Base-by-base conservation (phyloP, 805 yeast genomes). In the Schwanniomyces polymorphus region DNA sequence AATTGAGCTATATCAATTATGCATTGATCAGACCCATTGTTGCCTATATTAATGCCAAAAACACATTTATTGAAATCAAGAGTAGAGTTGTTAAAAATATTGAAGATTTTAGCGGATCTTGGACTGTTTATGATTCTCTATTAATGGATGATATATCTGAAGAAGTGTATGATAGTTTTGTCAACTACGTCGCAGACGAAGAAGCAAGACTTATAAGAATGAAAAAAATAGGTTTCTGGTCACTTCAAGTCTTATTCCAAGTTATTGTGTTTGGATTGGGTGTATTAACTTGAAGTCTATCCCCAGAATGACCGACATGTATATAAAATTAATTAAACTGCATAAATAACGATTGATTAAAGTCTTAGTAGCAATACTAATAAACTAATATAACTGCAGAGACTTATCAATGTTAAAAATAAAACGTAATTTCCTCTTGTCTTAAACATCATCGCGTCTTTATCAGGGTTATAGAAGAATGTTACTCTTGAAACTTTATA, bases 21-120 rank as follows among this genome's bases (percentile, higher is more conserved):
- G 97, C 99, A 0, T 72, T 94, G 47, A 86, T 94, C 44, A 75
- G 97, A 52, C 99, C 99, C 0, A 91, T 94, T 61, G 97, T 94
- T 21, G 97, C 91, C 1, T 94, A 92, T 65, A 92, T 94, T 62
- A 94, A 94, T 63, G 86, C 94, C 31, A 79, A 88, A 49, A 88
- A 88, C 59, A 90, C 98, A 0, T 88, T 85, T 59, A 91, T 94
- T 49, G 97, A 96, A 38, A 84, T 92, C 48, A 77, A 83, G 50
- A 89, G 96, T 60, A 81, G 90, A 4, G 83, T 94, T 7, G 85
- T 86, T 28, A 94, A 94, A 61, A 79, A 81, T 39, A 67, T 91
- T 18, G 72, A 75, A 25, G 99, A 94, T 60, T 94, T 94, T 63
- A 91, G 88, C 57, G 99, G 99, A 0, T 82, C 96, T 7, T 94